These are phyloP conservation scores for Ploettnerulaceae sp. DNA, from an alignment of 2,329 filamentous ascomycete genomes.

Conservation along the genomic window DNA sequence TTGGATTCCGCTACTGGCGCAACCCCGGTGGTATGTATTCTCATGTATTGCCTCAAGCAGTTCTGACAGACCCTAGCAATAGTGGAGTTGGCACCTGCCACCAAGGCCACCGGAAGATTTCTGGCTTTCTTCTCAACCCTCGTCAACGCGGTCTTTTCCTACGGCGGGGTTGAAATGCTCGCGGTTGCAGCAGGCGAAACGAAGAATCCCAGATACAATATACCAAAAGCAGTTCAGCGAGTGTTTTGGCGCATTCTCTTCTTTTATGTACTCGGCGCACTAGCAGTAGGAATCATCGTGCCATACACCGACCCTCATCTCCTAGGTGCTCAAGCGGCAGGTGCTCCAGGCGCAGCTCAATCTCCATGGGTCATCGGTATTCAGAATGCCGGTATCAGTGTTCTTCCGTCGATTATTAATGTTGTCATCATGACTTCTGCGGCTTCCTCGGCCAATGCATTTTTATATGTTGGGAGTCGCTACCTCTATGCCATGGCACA, in stretches of 20 bases:
- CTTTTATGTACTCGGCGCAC: slow-evolving; percentile 45
- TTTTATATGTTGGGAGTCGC: slow-evolving; percentile 45
- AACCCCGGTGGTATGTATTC: too few relatives aligned
- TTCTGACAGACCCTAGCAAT: too few relatives aligned
- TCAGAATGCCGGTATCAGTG: slow-evolving; percentile 42
- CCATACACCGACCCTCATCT: slow-evolving; percentile 36
- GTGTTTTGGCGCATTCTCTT: slow-evolving; percentile 50
- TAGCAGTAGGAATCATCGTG: slow-evolving; percentile 44
- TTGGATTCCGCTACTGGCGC: slow-evolving; percentile 50
- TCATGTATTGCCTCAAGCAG: too few relatives aligned
- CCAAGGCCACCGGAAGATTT: slow-evolving; percentile 54
- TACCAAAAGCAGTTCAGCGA: slow-evolving; percentile 44
- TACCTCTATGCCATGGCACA: slow-evolving; percentile 47
- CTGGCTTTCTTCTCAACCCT: slow-evolving; percentile 38
- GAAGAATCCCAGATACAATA: slow-evolving; percentile 44
- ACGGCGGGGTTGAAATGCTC: slow-evolving; percentile 45
- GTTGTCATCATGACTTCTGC: slow-evolving; percentile 47
- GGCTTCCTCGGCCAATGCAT: slow-evolving; percentile 49
- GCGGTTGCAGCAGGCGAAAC: slow-evolving; percentile 50
- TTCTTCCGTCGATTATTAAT: slow-evolving; percentile 47
- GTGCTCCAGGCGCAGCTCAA: slow-evolving; percentile 43
- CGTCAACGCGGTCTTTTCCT: slow-evolving; percentile 39
- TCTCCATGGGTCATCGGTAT: slow-evolving; percentile 44
- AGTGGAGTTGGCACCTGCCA: slow-evolving; percentile 59
- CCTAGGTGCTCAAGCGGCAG: slow-evolving; percentile 33